These are phyloP conservation scores for Neodidymelliopsis sp. DNA, from an alignment of 2,329 filamentous ascomycete species.

Conservation along the genomic window DNA sequence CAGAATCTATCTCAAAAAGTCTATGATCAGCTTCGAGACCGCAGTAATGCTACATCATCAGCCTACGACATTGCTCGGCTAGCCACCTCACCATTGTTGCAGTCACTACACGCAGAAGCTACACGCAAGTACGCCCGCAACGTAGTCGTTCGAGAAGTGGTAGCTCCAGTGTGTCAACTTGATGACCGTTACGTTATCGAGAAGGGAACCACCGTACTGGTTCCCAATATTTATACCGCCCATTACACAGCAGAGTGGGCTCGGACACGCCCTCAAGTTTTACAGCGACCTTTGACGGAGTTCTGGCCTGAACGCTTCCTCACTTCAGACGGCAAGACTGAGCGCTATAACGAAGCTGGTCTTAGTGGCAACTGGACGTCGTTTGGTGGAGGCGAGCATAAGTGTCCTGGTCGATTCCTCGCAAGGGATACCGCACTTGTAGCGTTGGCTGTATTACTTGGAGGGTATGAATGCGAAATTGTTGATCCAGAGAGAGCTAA, in stretches of 20 bases:
- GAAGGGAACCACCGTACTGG: conserved; percentile 20
- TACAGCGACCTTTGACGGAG: conserved; percentile 4
- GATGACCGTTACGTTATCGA: conserved; percentile 23
- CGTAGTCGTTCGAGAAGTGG: conserved; percentile 15
- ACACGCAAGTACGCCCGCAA: conserved; percentile 20
- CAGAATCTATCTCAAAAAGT: not conserved
- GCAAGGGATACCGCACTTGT: conserved; percentile 26
- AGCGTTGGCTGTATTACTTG: not conserved
- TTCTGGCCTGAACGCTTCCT: conserved; percentile 30
- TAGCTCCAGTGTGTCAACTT: conserved; percentile 6
- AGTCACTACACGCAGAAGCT: conserved; percentile 25
- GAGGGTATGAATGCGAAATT: not conserved
- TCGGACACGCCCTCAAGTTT: not conserved
- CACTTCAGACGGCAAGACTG: not conserved
- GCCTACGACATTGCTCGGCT: conserved; percentile 22
- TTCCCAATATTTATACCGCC: conserved; percentile 14
- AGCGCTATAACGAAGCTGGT: conserved; percentile 25
- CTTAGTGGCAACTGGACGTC: conserved; percentile 22
- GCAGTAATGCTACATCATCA: not conserved
- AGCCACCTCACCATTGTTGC: conserved; percentile 20
- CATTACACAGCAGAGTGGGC: conserved; percentile 18
- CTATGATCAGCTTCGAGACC: not conserved
- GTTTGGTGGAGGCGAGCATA: conserved; percentile 28
- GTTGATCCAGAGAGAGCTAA: not conserved
- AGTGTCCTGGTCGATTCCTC: conserved; percentile 27